Evolutionary conservation across 768 basidiomycete genomes (phyloP).

Genomic region (Stropharia rugosoannulata): DNA sequence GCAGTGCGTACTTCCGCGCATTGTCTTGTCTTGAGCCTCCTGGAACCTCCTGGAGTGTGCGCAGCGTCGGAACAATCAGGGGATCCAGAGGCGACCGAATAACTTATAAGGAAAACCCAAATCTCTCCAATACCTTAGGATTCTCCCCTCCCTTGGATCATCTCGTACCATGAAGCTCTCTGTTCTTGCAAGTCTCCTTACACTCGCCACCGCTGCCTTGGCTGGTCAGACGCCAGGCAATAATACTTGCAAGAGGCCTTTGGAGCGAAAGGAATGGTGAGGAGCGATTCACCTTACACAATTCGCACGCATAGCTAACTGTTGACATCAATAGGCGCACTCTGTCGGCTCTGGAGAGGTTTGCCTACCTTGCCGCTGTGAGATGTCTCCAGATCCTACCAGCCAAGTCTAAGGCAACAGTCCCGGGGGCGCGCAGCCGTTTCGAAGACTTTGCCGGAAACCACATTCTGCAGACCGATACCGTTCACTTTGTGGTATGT

Average conservation of each 20-base stretch:
- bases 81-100: too few relatives aligned
- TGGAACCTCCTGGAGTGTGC: too few relatives aligned
- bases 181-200: not conserved
- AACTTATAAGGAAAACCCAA: too few relatives aligned
- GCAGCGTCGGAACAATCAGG: too few relatives aligned
- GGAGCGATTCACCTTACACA: not conserved
- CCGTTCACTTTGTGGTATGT: conserved; percentile 23
- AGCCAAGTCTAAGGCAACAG: conserved; percentile 13
- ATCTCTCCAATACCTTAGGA: too few relatives aligned
- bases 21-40: too few relatives aligned
- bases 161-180: not conserved
- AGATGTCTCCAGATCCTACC: conserved; percentile 19
- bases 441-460: conserved; percentile 25
- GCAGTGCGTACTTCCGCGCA: too few relatives aligned
- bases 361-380: conserved; percentile 19
- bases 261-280: conserved; percentile 9
- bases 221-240: not conserved
- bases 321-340: conserved; percentile 9
- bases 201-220: not conserved
- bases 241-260: not conserved
- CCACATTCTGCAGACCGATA: conserved; percentile 22
- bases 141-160: not conserved
- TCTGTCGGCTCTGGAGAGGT: conserved; percentile 4
- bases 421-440: conserved; percentile 20
- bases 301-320: not conserved